Conservation (phyloP, 2,329 filamentous ascomycete genomes). For the Didymella exigua region DNA sequence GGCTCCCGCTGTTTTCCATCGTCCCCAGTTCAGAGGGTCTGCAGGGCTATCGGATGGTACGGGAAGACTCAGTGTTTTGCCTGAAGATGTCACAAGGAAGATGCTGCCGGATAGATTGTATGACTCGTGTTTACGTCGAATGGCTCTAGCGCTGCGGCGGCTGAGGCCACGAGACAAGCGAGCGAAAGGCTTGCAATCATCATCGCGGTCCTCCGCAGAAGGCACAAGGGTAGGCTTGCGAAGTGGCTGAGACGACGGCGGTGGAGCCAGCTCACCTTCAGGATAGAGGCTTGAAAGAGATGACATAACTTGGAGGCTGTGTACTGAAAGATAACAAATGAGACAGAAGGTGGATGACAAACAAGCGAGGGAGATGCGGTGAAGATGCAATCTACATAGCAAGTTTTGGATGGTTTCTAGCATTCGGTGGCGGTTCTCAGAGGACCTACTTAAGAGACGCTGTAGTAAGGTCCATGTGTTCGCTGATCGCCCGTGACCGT, state of each 20-base stretch:
- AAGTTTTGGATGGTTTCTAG: background rate
- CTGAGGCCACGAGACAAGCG: background rate
- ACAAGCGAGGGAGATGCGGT: background rate
- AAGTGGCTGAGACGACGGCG: constrained; percentile 18
- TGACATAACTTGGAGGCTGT: background rate
- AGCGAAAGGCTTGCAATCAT: background rate
- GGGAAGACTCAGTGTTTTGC: constrained; percentile 31
- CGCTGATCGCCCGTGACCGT: background rate
- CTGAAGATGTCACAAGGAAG: constrained; percentile 32
- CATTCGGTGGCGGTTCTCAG: background rate
- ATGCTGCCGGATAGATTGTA: constrained; percentile 33
- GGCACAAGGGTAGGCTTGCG: constrained; percentile 17
- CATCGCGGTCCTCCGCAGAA: constrained; percentile 4
- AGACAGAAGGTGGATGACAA: background rate
- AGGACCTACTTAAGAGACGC: background rate
- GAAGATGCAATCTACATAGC: background rate
- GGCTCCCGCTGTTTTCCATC: constrained; percentile 28
- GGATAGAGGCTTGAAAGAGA: constrained; percentile 17
- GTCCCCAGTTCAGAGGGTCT: constrained; percentile 35
- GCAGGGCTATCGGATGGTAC: constrained; percentile 31
- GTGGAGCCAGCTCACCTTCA: constrained; percentile 23
- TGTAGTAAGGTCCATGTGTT: background rate
- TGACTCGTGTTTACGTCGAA: constrained; percentile 30
- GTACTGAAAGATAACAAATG: background rate
- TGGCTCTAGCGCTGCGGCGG: background rate